Percentiles rank a stretch among this genome's conserved stretches.
Conservation (phyloP, 805 yeast species). For the Spathaspora sp. region DNA sequence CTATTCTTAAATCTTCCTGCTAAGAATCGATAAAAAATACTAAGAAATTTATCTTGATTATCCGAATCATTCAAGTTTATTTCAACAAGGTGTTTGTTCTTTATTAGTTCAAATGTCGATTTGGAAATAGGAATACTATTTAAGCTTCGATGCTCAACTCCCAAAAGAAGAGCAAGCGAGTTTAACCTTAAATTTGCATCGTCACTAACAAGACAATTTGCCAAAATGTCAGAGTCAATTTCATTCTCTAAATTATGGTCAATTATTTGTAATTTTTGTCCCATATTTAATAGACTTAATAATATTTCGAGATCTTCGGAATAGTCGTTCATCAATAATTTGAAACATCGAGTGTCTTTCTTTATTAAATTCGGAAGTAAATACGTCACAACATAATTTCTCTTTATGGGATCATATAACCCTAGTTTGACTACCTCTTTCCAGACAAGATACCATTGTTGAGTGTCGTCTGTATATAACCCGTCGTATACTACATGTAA, state of each 20-base stretch:
- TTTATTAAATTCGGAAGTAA: slow-evolving; percentile 63
- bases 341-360: slow-evolving; percentile 34
- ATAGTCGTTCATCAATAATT: slow-evolving; percentile 23
- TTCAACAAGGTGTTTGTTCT: slow-evolving; percentile 35
- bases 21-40: slow-evolving; percentile 60
- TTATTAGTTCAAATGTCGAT: slow-evolving; percentile 41
- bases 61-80: slow-evolving; percentile 55
- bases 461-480: slow-evolving; percentile 23
- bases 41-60: slow-evolving; percentile 53
- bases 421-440: slow-evolving; percentile 28
- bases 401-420: slow-evolving; percentile 25
- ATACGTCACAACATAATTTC: slow-evolving; percentile 53
- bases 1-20: slow-evolving; percentile 63
- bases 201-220: slow-evolving; percentile 43
- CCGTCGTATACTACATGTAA: slow-evolving; percentile 30
- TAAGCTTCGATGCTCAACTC: slow-evolving; percentile 48
- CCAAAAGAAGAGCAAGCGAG: slow-evolving; percentile 58
- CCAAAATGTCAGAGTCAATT: slow-evolving; percentile 3
- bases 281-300: slow-evolving; percentile 57
- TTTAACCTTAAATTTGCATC: slow-evolving; percentile 43
- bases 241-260: slow-evolving; percentile 5
- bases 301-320: slow-evolving; percentile 33
- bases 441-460: slow-evolving; percentile 56
- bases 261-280: slow-evolving; percentile 46
- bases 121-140: slow-evolving; percentile 50